Conservation (phyloP, 345 rosid genomes). For the Arabis hirsuta region DNA sequence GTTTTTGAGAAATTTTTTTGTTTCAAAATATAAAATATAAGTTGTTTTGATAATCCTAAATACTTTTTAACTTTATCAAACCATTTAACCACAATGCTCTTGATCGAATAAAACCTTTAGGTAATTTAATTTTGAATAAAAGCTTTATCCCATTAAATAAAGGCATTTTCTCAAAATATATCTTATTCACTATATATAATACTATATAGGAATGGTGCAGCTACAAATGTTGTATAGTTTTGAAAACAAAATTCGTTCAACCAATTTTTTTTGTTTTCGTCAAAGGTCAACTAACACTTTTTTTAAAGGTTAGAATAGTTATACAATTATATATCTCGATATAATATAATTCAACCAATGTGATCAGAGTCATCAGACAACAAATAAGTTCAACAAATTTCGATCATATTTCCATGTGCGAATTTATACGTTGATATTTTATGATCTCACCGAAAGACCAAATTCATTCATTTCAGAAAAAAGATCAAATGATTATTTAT, state of each 20-base stretch:
- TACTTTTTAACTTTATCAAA: no score
- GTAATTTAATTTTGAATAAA: neutral
- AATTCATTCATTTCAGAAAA: no score
- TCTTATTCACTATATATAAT: neutral
- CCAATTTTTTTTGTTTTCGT: neutral
- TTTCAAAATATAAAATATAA: no score
- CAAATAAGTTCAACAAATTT: slow-evolving; percentile 1
- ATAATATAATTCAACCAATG: slow-evolving; percentile 11
- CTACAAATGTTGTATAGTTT: neutral
- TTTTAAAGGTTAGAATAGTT: slow-evolving; percentile 18
- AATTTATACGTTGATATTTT: neutral
- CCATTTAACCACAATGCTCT: slow-evolving; percentile 6
- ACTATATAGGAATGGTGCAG: neutral
- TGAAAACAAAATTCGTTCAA: neutral
- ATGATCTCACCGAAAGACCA: neutral
- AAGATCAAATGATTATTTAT: no score
- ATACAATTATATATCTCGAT: neutral
- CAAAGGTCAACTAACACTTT: neutral
- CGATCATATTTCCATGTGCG: neutral
- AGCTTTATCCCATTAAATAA: slow-evolving; percentile 11
- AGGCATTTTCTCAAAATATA: neutral
- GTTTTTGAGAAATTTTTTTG: no score
- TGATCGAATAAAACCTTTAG: slow-evolving; percentile 13
- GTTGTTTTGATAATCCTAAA: no score
- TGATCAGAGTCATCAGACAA: slow-evolving; percentile 25